Percentiles rank a stretch among this genome's conserved stretches.
Evolutionary conservation across 1,284 basidiomycete species (phyloP).

Genomic region (Rugosomyces carneus): DNA sequence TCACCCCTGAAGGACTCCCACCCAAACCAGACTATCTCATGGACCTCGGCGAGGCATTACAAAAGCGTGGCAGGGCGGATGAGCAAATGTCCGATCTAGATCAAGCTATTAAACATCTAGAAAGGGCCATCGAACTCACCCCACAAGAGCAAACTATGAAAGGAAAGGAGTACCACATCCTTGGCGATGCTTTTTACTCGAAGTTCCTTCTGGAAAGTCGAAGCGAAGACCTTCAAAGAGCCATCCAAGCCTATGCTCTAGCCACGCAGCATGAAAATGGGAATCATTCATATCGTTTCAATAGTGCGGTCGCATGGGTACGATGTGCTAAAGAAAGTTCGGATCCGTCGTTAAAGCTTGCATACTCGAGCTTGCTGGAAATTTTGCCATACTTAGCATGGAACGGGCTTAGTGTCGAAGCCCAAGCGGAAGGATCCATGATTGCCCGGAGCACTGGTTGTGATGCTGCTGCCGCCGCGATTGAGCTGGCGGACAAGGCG

Average conservation of each 20-base stretch:
- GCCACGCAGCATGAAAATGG: neutral
- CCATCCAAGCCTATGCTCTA: neutral
- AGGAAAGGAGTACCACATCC: neutral
- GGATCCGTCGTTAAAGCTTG: slow-evolving; percentile 11
- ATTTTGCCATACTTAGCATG: slow-evolving; percentile 17
- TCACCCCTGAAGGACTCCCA: slow-evolving; percentile 6
- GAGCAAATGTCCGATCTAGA: slow-evolving; percentile 1
- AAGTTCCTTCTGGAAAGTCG: neutral
- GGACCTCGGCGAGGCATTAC: slow-evolving; percentile 4
- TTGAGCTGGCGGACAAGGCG: slow-evolving; percentile 5
- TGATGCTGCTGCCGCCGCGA: slow-evolving; percentile 16
- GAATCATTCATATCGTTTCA: neutral
- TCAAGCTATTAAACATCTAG: neutral
- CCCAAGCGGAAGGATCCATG: slow-evolving; percentile 4
- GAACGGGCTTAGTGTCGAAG: slow-evolving; percentile 13
- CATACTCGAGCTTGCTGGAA: slow-evolving; percentile 16
- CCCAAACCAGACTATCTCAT: neutral
- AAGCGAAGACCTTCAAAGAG: neutral
- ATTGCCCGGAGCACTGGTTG: slow-evolving; percentile 4
- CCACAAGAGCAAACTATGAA: neutral
- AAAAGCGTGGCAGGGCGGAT: slow-evolving; percentile 1
- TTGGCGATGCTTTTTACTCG: neutral
- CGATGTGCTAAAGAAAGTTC: neutral
- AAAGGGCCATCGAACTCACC: slow-evolving; percentile 2
- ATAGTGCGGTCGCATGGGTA: slow-evolving; percentile 2